Evolutionary conservation across 306 rosid genomes (phyloP), one percentile per base, ranked within the genome.

Genomic region (Nissolia schottii): DNA sequence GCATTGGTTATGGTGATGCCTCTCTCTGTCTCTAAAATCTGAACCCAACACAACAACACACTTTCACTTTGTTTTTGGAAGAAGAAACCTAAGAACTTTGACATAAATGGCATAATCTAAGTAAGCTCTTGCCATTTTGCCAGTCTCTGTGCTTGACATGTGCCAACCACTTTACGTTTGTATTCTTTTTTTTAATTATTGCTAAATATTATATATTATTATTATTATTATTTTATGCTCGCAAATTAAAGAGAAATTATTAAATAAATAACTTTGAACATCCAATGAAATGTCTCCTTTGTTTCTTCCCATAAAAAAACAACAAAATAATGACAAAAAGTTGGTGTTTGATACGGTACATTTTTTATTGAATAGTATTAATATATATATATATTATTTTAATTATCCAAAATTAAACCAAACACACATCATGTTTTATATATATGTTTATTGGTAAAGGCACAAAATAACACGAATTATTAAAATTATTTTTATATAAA

Each of bases 91-190:
- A 23, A 63, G 64, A 49, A 50, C 29, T 23, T 25, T 25, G 56
- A 37, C 72, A 35, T 50, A 64, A 63, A 51, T 50, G n/a, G 54
- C 70, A 62, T 73, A 31, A n/a, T n/a, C n/a, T n/a, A n/a, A 7
- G 3, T 35, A 14, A 0, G 6, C 8, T 41, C 3, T n/a, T 3
- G 15, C 22, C 8, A 45, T 45, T 45, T 24, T 41, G 22, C 25
- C 43, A 15, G 6, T 24, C 27, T n/a, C 10, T 1, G 8, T n/a
- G 8, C 14, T 2, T 66, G 27, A 25, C 58, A 45, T 18, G 41
- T 46, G 58, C 50, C 71, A n/a, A 15, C 49, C 34, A 53, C 25
- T 19, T 1, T 7, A 37, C 11, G 8, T 37, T 37, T n/a, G n/a
- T n/a, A n/a, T n/a, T n/a, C n/a, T n/a, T n/a, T n/a, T n/a, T n/a